Conservation (phyloP, 257 asterid species). For the Plantago ovata region DNA sequence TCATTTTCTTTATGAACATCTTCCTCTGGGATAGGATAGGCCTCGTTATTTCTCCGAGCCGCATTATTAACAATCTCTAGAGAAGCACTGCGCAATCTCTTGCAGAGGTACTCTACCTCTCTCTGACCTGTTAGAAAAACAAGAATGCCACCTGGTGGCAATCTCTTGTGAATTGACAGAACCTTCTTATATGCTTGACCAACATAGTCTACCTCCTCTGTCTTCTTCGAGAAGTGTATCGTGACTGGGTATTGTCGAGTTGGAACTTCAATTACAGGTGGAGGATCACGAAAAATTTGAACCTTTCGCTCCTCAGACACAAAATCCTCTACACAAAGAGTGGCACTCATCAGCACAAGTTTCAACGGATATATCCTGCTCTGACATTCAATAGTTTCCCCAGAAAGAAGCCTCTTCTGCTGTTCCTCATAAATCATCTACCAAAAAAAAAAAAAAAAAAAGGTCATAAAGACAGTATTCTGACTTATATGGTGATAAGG, state of each 20-base stretch:
- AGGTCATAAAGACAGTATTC: too few species aligned
- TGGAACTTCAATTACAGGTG: constrained; percentile 84
- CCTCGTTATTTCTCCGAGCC: constrained; percentile 26
- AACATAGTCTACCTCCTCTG: constrained; percentile 73
- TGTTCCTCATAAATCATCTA: constrained; percentile 73
- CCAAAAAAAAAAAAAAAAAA: too few species aligned
- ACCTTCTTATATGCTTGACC: constrained; percentile 90
- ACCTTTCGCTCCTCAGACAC: constrained; percentile 48
- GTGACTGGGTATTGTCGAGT: constrained; percentile 88
- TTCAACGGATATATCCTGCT: constrained; percentile 69
- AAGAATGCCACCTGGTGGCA: constrained; percentile 97
- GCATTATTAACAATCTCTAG: constrained; percentile 41
- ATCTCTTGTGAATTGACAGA: constrained; percentile 79
- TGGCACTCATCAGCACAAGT: constrained; percentile 95
- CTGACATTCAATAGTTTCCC: constrained; percentile 41
- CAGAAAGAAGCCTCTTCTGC: constrained; percentile 51
- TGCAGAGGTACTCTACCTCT: constrained; percentile 85
- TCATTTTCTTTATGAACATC: constrained; percentile 39
- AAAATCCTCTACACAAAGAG: constrained; percentile 87
- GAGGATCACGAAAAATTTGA: constrained; percentile 55
- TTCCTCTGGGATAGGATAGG: constrained; percentile 32
- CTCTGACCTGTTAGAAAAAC: constrained; percentile 93
- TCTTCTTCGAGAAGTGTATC: constrained; percentile 73
- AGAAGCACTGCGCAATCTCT: constrained; percentile 62
- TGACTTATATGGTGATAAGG: too few species aligned